Percentiles rank a stretch among this genome's conserved stretches.
Conservation (phyloP, 371 early-diverging fungal genomes). For the Syncephalis fuscata region DNA sequence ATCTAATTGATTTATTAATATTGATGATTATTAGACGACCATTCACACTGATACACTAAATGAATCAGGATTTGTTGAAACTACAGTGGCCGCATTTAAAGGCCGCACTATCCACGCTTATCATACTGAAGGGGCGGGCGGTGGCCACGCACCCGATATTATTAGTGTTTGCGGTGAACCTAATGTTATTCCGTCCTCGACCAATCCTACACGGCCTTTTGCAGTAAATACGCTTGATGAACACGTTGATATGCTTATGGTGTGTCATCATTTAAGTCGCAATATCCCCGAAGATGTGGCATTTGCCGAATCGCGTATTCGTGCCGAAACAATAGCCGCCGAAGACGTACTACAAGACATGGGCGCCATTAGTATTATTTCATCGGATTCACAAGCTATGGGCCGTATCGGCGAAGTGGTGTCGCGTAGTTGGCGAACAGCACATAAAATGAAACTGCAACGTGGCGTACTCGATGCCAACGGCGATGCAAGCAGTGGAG, state of each 20-base stretch:
- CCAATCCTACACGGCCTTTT: conserved; percentile 86
- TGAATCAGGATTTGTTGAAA: conserved; percentile 87
- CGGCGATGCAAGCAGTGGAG: no score
- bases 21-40: not conserved
- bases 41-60: conserved; percentile 91
- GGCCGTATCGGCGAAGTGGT: conserved; percentile 88
- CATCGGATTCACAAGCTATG: conserved; percentile 88
- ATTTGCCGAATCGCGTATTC: conserved; percentile 88
- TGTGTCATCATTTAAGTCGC: conserved; percentile 87
- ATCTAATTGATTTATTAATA: not conserved
- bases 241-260: conserved; percentile 95
- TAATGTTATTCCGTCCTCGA: conserved; percentile 80
- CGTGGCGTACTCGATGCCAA: conserved; percentile 36
- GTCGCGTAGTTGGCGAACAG: conserved; percentile 82
- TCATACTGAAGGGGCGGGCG: conserved; percentile 91
- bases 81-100: conserved; percentile 71
- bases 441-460: conserved; percentile 77
- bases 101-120: conserved; percentile 85
- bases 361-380: conserved; percentile 83
- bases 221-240: conserved; percentile 89
- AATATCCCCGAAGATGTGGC: conserved; percentile 87
- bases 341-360: conserved; percentile 85
- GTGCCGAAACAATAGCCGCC: conserved; percentile 89
- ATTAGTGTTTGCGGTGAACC: conserved; percentile 65
- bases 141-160: conserved; percentile 86